Percentiles rank a stretch among this genome's conserved stretches.
phyloP scores from a whole-genome alignment of 148 eudicot genomes.

The Rhododendron vialii region DNA sequence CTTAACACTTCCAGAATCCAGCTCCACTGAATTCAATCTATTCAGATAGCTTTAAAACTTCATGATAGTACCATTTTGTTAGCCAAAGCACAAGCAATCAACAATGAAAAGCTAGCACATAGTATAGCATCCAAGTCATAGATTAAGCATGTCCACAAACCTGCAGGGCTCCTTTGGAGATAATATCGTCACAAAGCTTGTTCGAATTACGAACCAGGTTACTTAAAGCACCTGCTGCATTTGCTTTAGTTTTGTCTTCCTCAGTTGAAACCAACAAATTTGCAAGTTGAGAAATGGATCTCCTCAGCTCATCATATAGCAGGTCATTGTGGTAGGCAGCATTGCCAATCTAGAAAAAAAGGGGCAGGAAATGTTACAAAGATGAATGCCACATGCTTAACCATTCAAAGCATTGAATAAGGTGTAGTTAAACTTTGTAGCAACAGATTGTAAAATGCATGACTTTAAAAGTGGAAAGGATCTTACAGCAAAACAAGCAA shows the following conservation, averaged over 20 bases:
- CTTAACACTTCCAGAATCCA: neutral
- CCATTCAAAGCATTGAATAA: neutral
- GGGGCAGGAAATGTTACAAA: neutral
- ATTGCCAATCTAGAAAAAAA: conserved; percentile 70
- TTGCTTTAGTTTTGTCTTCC: conserved; percentile 94
- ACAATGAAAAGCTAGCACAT: neutral
- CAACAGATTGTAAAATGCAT: neutral
- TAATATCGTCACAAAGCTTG: conserved; percentile 86
- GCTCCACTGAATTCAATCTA: no score
- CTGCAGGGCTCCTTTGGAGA: conserved; percentile 89
- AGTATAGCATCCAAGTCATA: neutral
- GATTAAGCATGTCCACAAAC: conserved; percentile 28
- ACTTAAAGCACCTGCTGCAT: conserved; percentile 97
- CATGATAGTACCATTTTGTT: neutral
- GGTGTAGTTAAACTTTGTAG: neutral
- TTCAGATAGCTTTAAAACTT: neutral
- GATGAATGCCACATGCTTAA: neutral
- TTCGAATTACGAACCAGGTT: conserved; percentile 93
- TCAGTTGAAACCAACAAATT: conserved; percentile 66
- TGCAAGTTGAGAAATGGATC: conserved; percentile 80
- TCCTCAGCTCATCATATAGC: conserved; percentile 75
- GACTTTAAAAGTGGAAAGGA: neutral
- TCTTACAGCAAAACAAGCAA: conserved; percentile 96
- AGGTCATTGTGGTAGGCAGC: conserved; percentile 87
- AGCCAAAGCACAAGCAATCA: neutral